Conservation (phyloP, 2,329 filamentous ascomycete genomes). For the Stagonosporopsis tanaceti region DNA sequence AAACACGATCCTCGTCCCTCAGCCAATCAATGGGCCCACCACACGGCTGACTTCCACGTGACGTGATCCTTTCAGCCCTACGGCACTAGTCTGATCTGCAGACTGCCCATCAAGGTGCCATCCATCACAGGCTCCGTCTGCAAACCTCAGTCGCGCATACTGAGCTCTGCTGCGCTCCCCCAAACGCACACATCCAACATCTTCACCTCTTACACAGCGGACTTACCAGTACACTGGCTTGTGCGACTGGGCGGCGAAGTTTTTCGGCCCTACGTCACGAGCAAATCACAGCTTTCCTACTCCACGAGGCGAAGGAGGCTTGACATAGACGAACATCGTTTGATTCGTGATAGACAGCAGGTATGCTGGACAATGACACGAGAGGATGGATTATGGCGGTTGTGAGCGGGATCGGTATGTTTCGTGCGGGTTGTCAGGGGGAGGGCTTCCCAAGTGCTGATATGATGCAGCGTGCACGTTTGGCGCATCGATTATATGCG, state of each 20-base stretch:
- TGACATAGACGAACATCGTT: not conserved
- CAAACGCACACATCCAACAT: not conserved
- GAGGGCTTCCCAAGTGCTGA: slow-evolving; percentile 14
- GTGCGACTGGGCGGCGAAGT: slow-evolving; percentile 7
- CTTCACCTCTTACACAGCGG: not conserved
- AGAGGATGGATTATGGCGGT: slow-evolving; percentile 91
- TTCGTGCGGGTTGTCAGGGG: not conserved
- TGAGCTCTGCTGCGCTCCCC: not conserved
- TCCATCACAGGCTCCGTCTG: slow-evolving; percentile 5
- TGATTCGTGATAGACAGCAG: slow-evolving; percentile 1
- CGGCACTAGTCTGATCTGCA: slow-evolving; percentile 19
- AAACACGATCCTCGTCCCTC: not conserved
- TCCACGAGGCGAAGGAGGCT: too few species aligned
- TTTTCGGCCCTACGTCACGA: slow-evolving; percentile 32
- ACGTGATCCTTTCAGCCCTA: slow-evolving; percentile 13
- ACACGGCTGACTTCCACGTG: slow-evolving; percentile 6
- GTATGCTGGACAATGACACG: slow-evolving; percentile 66
- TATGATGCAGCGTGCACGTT: slow-evolving; percentile 46
- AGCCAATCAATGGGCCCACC: slow-evolving; percentile 8
- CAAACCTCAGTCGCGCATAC: slow-evolving; percentile 1
- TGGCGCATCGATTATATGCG: slow-evolving; percentile 79
- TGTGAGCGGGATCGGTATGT: slow-evolving; percentile 77
- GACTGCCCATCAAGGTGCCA: slow-evolving; percentile 29
- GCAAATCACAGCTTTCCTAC: slow-evolving; percentile 11
- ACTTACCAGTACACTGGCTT: not conserved